Evolutionary conservation across 2,329 filamentous ascomycete genomes (phyloP).

Genomic region (Penicillium glabrum): DNA sequence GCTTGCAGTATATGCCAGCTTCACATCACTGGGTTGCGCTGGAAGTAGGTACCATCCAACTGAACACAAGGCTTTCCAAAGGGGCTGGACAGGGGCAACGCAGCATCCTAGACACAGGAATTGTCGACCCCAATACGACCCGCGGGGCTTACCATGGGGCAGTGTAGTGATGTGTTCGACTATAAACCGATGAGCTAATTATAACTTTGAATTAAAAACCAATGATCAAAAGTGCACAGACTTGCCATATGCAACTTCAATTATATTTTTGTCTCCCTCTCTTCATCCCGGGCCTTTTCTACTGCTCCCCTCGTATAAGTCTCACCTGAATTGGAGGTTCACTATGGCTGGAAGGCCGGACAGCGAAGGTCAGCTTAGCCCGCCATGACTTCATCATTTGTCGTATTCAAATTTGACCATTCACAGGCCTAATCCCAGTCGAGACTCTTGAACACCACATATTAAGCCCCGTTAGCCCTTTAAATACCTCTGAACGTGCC

Average conservation of each 20-base stretch:
- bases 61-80: background rate
- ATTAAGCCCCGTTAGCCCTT: background rate
- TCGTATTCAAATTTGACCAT: background rate
- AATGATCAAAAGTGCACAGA: background rate
- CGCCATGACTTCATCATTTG: background rate
- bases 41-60: background rate
- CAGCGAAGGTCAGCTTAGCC: background rate
- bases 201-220: background rate
- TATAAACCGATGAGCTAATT: background rate
- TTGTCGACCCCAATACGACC: background rate
- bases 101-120: background rate
- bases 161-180: background rate
- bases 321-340: background rate
- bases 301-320: background rate
- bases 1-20: background rate
- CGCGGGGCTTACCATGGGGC: background rate
- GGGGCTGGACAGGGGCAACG: background rate
- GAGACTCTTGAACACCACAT: background rate
- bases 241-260: background rate
- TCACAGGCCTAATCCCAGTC: conserved; percentile 15
- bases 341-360: background rate
- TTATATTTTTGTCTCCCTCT: background rate
- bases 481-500: background rate
- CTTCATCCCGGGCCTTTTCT: background rate
- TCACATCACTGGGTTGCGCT: background rate